phyloP scores from a whole-genome alignment of 768 basidiomycete genomes.

The Boletus fagicola region DNA sequence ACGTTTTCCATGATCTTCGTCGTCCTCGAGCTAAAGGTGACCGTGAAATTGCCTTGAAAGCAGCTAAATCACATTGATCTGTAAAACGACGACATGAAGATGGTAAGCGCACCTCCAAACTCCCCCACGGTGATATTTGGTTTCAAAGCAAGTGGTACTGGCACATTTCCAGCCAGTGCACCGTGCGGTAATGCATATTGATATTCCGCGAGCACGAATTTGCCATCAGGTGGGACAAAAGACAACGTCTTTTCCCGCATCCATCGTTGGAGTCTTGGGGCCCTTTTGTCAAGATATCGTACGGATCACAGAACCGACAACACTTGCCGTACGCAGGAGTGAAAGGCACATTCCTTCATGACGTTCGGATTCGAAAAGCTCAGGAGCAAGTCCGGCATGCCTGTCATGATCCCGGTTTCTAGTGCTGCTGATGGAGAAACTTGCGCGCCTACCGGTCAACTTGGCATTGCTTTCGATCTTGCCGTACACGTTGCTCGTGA shows the following conservation, averaged over 20 bases:
- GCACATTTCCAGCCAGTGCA: slow-evolving; percentile 43
- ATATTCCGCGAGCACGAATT: slow-evolving; percentile 82
- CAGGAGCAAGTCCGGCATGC: slow-evolving; percentile 85
- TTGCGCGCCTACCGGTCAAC: slow-evolving; percentile 59
- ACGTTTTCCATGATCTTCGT: slow-evolving; percentile 70
- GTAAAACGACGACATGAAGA: background rate
- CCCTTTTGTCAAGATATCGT: slow-evolving; percentile 7
- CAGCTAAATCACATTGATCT: background rate
- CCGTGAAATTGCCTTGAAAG: slow-evolving; percentile 57
- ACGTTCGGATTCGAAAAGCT: slow-evolving; percentile 73
- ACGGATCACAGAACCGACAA: background rate
- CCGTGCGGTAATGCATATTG: slow-evolving; percentile 51
- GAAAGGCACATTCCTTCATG: slow-evolving; percentile 80
- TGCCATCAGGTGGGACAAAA: slow-evolving; percentile 92
- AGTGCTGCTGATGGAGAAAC: background rate
- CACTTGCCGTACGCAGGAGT: slow-evolving; percentile 84
- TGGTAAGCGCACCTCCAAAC: slow-evolving; percentile 28
- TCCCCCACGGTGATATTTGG: slow-evolving; percentile 34
- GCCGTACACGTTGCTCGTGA: slow-evolving; percentile 70
- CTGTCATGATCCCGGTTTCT: slow-evolving; percentile 37
- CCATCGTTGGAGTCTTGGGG: slow-evolving; percentile 73
- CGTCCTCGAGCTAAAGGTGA: slow-evolving; percentile 62
- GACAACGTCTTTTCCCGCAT: slow-evolving; percentile 72
- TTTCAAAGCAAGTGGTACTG: slow-evolving; percentile 53
- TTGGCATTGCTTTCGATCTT: slow-evolving; percentile 73